Evolutionary conservation across 1,139 yeast genomes (phyloP), one percentile per base, ranked within the genome.

Genomic region (Pichia inconspicua): DNA sequence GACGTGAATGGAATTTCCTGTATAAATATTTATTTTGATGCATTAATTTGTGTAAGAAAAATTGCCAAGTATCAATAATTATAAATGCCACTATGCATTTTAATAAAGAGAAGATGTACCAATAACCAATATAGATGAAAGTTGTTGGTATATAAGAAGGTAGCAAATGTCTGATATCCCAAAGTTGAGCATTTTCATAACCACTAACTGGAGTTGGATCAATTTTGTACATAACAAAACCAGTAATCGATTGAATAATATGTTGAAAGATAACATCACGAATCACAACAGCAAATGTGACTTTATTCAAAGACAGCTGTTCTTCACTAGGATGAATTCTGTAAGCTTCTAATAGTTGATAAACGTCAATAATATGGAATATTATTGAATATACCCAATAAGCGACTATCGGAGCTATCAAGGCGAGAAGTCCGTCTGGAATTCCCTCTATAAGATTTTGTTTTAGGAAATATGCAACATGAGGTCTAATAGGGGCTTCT

Each of bases 61-160:
- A 89, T 68, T 92, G 98, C 98, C 98, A 92, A 6, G 95, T 75
- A 66, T 92, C 98, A 59, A 92, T 77, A 53, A 92, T 71, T 46
- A 79, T 64, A 60, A 88, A 82, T 3, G 95, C 96, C 39, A 74
- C 46, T 12, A 69, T 45, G 38, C 89, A 66, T 56, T 81, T 81
- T 12, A 78, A 37, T 1, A 70, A 46, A 0, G 96, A 80, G 14
- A 54, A 6, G 41, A 80, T 88, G 60, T 77, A 82, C 67, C 72
- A 72, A 64, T 82, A 83, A 22, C 68, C 64, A 50, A 71, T 66
- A 58, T 75, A 78, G 27, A 81, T 64, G 11, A 68, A 55, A 32
- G 58, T 54, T 54, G 74, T 72, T 9, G 87, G 84, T 10, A 70
- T 58, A 9, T 55, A 50, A 34, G 8, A 6, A 3, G 86, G 82